phyloP scores from a whole-genome alignment of 192 early-diverging fungal genomes.

The Backusella tuberculispora region DNA sequence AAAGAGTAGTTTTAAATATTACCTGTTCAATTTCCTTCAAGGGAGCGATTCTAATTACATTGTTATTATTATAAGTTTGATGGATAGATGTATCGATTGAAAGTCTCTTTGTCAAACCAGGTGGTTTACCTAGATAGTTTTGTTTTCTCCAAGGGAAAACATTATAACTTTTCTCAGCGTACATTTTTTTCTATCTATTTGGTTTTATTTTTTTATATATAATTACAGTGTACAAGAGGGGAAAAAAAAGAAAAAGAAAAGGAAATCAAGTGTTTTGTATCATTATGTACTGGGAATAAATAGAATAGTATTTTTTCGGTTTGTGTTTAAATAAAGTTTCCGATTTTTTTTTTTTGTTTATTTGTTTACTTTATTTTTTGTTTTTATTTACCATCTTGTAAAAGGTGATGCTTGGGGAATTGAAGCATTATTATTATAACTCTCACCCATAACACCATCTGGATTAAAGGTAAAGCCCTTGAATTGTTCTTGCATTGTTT shows the following conservation, averaged over 20 bases:
- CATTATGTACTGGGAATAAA: neutral
- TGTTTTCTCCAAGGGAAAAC: neutral
- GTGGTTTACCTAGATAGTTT: slow-evolving; percentile 15
- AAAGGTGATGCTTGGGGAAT: slow-evolving; percentile 12
- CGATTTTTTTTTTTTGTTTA: neutral
- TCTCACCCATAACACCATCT: slow-evolving; percentile 67
- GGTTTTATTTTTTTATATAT: neutral
- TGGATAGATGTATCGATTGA: neutral
- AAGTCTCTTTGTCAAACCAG: neutral
- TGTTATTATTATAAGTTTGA: neutral
- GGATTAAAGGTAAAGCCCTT: slow-evolving; percentile 89
- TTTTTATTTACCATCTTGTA: slow-evolving; percentile 12
- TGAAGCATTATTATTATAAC: slow-evolving; percentile 22
- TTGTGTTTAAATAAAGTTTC: slow-evolving; percentile 1
- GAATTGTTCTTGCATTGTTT: slow-evolving; percentile 93
- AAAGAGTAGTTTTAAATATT: neutral
- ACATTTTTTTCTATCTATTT: neutral
- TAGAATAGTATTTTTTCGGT: no score
- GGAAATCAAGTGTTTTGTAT: neutral
- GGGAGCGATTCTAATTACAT: neutral
- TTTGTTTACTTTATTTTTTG: neutral
- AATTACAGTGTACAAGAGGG: neutral
- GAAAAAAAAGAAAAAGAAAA: neutral
- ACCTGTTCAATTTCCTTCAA: slow-evolving; percentile 25
- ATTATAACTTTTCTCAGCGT: neutral